Conservation (phyloP, 1,284 basidiomycete genomes). For the Ustilago nuda region DNA sequence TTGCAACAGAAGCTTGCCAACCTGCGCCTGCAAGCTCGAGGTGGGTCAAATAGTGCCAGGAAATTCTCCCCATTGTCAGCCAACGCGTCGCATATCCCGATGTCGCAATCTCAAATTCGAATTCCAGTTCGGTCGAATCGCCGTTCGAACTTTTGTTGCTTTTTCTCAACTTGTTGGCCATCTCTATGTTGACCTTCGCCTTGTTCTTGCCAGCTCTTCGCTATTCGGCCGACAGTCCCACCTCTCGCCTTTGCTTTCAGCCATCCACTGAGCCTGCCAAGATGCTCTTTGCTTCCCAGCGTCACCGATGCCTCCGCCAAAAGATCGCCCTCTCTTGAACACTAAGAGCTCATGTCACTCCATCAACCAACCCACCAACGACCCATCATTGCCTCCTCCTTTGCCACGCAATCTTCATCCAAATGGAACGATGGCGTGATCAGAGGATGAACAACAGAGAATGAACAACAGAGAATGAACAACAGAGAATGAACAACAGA, state of each 20-base stretch:
- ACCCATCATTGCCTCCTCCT: slow-evolving; percentile 3
- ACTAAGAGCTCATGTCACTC: background rate
- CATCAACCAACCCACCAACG: background rate
- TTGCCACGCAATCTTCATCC: slow-evolving; percentile 18
- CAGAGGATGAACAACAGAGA: slow-evolving; percentile 5
- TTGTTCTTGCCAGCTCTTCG: background rate
- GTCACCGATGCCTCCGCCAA: background rate
- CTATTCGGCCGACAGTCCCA: background rate
- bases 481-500: slow-evolving; percentile 3
- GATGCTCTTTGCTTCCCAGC: background rate
- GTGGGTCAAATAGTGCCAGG: slow-evolving; percentile 9
- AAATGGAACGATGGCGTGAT: slow-evolving; percentile 35
- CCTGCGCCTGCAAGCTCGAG: background rate
- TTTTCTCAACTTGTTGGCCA: too few species aligned
- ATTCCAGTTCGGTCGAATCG: slow-evolving; percentile 9
- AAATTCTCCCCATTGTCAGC: slow-evolving; percentile 11
- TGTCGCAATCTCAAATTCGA: slow-evolving; percentile 17
- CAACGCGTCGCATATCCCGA: slow-evolving; percentile 2
- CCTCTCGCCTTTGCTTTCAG: background rate
- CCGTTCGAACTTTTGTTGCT: slow-evolving; percentile 1
- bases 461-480: slow-evolving; percentile 3
- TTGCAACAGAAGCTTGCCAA: background rate
- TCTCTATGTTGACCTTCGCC: background rate
- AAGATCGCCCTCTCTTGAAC: background rate
- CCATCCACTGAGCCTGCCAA: background rate